phyloP scores from a whole-genome alignment of 1,139 yeast species.

The Blastobotrys buckinghamii region DNA sequence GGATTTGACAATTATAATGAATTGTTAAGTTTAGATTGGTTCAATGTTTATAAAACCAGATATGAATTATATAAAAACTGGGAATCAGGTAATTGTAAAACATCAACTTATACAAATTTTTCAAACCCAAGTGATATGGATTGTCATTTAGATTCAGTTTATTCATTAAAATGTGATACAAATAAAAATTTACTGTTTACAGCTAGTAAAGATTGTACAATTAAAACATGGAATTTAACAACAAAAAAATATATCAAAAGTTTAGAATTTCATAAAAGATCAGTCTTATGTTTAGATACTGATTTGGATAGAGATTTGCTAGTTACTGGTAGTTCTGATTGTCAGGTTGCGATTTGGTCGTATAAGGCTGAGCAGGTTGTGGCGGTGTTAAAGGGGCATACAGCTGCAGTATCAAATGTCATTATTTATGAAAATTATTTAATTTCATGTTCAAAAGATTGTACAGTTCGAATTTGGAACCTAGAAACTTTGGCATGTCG shows the following conservation, averaged over 20 bases:
- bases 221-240: constrained; percentile 12
- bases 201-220: constrained; percentile 11
- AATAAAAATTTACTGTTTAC: constrained; percentile 8
- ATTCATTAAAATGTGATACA: constrained; percentile 11
- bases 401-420: constrained; percentile 13
- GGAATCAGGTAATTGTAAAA: constrained; percentile 10
- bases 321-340: constrained; percentile 14
- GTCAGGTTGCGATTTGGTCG: constrained; percentile 11
- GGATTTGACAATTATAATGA: background rate
- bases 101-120: constrained; percentile 4
- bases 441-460: constrained; percentile 80
- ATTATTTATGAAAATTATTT: constrained; percentile 6
- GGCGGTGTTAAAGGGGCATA: constrained; percentile 9
- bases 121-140: constrained; percentile 2
- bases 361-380: constrained; percentile 3
- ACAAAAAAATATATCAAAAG: constrained; percentile 11
- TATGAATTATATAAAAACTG: constrained; percentile 10
- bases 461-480: constrained; percentile 91
- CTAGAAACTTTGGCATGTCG: constrained; percentile 1
- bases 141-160: constrained; percentile 12
- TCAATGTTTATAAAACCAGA: constrained; percentile 3
- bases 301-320: constrained; percentile 14
- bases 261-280: constrained; percentile 8
- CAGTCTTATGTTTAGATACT: constrained; percentile 11
- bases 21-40: constrained; percentile 9